Percentiles rank a stretch among this genome's conserved stretches.
phyloP scores from a whole-genome alignment of 768 basidiomycete species.

The Mrakia gelida region DNA sequence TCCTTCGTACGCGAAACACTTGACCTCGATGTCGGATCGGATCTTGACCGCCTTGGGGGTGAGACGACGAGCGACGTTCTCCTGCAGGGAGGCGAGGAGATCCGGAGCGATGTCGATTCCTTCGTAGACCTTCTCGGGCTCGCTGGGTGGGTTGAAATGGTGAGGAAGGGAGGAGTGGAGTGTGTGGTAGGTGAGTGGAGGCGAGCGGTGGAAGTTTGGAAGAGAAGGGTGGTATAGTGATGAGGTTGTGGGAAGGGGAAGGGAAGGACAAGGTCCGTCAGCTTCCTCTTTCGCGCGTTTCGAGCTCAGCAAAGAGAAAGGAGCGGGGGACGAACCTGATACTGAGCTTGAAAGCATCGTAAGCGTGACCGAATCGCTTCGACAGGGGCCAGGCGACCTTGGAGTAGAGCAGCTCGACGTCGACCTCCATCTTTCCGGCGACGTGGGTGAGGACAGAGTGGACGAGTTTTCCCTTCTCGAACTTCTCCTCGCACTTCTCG shows the following conservation, averaged over 20 bases:
- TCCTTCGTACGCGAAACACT: conserved; percentile 90
- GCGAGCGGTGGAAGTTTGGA: background rate
- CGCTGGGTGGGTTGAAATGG: conserved; percentile 50
- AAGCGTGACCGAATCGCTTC: conserved; percentile 86
- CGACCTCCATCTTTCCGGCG: conserved; percentile 47
- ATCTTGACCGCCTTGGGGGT: conserved; percentile 99
- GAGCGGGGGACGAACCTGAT: conserved; percentile 61
- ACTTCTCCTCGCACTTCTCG: conserved; percentile 96
- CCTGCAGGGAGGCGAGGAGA: conserved; percentile 61
- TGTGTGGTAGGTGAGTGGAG: background rate
- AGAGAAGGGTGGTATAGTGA: conserved; percentile 43
- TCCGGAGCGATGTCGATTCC: conserved; percentile 57
- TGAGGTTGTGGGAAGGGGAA: background rate
- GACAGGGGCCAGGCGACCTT: conserved; percentile 89
- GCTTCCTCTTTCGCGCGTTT: background rate
- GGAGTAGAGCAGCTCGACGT: conserved; percentile 79
- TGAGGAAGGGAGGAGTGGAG: conserved; percentile 11
- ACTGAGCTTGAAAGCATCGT: conserved; percentile 97
- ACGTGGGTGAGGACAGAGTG: conserved; percentile 83
- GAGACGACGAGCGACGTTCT: conserved; percentile 86
- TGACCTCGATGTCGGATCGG: conserved; percentile 94
- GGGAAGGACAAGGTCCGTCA: background rate
- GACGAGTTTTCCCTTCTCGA: conserved; percentile 95
- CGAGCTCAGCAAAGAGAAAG: background rate
- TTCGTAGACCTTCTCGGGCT: conserved; percentile 75